A percentile compares a stretch with the other conserved stretches of the same genome.
phyloP scores from a whole-genome alignment of 140 eudicot genomes.

The Erigeron philadelphicus region DNA sequence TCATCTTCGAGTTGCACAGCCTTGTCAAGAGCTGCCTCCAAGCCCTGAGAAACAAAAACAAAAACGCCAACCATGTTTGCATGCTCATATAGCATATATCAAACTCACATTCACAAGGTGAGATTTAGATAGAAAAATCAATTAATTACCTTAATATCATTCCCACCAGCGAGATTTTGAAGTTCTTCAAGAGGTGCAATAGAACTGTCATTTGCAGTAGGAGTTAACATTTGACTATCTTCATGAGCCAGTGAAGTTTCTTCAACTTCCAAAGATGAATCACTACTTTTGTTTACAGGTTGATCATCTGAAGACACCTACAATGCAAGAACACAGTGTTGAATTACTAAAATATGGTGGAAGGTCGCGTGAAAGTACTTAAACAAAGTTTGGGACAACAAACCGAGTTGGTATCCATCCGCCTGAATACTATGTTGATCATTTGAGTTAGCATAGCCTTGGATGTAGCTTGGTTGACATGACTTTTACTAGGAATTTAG shows the following conservation, averaged over 20 bases:
- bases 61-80: constrained; percentile 17
- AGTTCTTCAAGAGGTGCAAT: constrained; percentile 76
- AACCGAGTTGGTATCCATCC: constrained; percentile 82
- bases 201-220: constrained; percentile 45
- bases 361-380: neutral
- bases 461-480: constrained; percentile 88
- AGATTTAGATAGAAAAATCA: neutral
- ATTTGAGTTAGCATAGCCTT: constrained; percentile 95
- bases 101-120: constrained; percentile 11
- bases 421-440: constrained; percentile 81
- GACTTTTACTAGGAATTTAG: constrained; percentile 73
- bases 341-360: constrained; percentile 16
- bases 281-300: constrained; percentile 28
- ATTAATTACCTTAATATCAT: constrained; percentile 75
- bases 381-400: constrained; percentile 23
- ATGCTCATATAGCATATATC: constrained; percentile 15
- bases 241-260: constrained; percentile 39
- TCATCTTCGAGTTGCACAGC: constrained; percentile 89
- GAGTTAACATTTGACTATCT: constrained; percentile 43
- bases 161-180: constrained; percentile 80
- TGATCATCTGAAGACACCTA: constrained; percentile 49
- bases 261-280: constrained; percentile 34
- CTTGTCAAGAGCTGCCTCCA: constrained; percentile 96
- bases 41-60: constrained; percentile 55
- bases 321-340: constrained; percentile 30